phyloP scores from a whole-genome alignment of 2,329 filamentous ascomycete species.

The Colletotrichum sp. region DNA sequence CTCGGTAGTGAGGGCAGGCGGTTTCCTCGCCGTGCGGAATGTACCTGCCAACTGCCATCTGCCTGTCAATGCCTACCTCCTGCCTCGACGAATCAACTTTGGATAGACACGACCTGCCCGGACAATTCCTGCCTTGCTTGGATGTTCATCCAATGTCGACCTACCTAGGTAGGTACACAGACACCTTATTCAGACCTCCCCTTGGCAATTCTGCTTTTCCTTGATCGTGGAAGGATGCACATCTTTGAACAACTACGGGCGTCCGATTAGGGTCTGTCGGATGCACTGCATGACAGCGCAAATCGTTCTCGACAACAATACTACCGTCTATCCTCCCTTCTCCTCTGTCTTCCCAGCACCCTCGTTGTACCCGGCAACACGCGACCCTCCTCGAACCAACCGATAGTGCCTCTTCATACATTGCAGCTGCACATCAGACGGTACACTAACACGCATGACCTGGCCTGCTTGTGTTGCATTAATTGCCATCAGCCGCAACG shows the following conservation, averaged over 20 bases:
- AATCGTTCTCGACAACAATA: background rate
- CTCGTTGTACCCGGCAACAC: background rate
- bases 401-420: background rate
- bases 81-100: background rate
- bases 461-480: background rate
- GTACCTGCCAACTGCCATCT: background rate
- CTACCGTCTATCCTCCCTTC: background rate
- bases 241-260: background rate
- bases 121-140: background rate
- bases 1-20: background rate
- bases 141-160: background rate
- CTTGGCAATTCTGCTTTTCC: background rate
- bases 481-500: conserved; percentile 1
- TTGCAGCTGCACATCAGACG: background rate
- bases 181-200: conserved; percentile 1
- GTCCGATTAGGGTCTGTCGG: background rate
- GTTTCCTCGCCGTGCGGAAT: background rate
- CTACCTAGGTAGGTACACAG: background rate
- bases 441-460: background rate
- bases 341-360: background rate
- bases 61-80: background rate
- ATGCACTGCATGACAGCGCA: background rate
- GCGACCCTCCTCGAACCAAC: background rate
- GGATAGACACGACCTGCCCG: background rate
- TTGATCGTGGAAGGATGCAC: background rate